These are phyloP conservation scores for Scleromitrula shiraiana DNA, from an alignment of 2,329 filamentous ascomycete genomes.

Conservation along the genomic window DNA sequence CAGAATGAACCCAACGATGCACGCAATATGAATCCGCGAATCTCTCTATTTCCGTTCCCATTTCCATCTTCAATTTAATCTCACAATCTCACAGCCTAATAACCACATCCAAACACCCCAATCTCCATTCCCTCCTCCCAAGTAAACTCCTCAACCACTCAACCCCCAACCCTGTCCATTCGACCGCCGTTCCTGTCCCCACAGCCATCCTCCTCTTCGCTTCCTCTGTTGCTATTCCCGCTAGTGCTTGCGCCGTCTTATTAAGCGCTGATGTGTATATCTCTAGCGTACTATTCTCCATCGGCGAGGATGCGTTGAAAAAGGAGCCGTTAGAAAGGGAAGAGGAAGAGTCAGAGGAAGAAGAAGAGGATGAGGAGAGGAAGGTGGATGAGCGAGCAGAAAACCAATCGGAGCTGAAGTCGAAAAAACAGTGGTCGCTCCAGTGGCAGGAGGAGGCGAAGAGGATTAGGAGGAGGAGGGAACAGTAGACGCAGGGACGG, in stretches of 20 bases:
- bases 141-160: conserved; percentile 81
- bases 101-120: conserved; percentile 86
- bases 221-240: conserved; percentile 58
- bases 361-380: conserved; percentile 17
- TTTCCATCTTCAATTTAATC: not conserved
- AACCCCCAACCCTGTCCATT: conserved; percentile 72
- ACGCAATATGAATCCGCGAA: too few relatives aligned
- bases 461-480: conserved; percentile 86
- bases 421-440: conserved; percentile 87
- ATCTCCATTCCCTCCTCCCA: conserved; percentile 77
- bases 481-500: conserved; percentile 96
- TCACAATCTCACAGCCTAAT: conserved; percentile 53
- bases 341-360: conserved; percentile 20
- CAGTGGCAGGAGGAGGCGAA: conserved; percentile 88
- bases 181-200: conserved; percentile 36
- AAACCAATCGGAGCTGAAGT: conserved; percentile 88
- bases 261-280: conserved; percentile 43
- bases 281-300: too few relatives aligned
- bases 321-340: too few relatives aligned
- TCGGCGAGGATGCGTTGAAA: conserved; percentile 32
- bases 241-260: conserved; percentile 61
- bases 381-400: conserved; percentile 50
- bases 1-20: too few relatives aligned
- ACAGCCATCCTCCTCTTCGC: conserved; percentile 40
- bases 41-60: too few relatives aligned